These are phyloP conservation scores for Psilocybe subaeruginosa DNA, from an alignment of 768 basidiomycete species.

Conservation along the genomic window DNA sequence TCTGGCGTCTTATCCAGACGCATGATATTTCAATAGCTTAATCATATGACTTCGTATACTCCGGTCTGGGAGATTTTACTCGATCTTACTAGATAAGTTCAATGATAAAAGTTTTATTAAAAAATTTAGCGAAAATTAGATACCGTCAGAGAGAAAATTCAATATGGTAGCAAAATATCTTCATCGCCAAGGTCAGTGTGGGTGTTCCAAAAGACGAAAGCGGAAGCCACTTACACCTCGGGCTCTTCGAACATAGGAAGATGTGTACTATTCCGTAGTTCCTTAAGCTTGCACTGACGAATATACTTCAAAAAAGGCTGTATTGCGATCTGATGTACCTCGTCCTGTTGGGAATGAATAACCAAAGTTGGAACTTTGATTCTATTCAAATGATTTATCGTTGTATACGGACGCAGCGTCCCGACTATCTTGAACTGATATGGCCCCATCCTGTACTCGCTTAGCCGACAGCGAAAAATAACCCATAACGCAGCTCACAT, in stretches of 20 bases:
- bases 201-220: not conserved
- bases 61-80: too few species aligned
- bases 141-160: too few species aligned
- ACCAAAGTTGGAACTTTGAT: not conserved
- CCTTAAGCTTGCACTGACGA: not conserved
- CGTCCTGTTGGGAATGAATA: not conserved
- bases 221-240: not conserved
- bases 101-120: too few species aligned
- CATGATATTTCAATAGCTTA: too few species aligned
- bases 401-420: not conserved
- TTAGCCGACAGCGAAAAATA: not conserved
- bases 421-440: constrained; percentile 1
- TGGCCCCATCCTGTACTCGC: not conserved
- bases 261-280: constrained; percentile 5
- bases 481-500: not conserved
- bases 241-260: constrained; percentile 8
- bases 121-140: too few species aligned
- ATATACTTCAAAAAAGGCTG: not conserved
- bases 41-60: too few species aligned
- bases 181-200: not conserved
- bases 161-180: not conserved
- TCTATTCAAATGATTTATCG: not conserved
- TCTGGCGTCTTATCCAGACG: too few species aligned
- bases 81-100: too few species aligned
- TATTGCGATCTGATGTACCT: constrained; percentile 4